Evolutionary conservation across 2,329 filamentous ascomycete species (phyloP), one percentile per base, ranked within the genome.

Genomic region (Diaporthe destruens): DNA sequence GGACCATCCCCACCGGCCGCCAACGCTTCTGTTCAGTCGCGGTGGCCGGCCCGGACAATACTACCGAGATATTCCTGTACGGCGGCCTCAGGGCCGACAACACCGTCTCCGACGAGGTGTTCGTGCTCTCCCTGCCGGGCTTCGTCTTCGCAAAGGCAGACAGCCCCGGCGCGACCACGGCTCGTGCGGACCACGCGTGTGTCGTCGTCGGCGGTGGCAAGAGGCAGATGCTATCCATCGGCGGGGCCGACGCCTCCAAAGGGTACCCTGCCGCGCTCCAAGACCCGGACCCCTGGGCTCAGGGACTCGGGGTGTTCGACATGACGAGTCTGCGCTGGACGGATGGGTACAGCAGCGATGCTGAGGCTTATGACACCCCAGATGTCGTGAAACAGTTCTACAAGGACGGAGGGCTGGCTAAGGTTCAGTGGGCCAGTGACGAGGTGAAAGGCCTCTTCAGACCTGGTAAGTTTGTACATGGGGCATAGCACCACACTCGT

Each of bases 221-320:
- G 18, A 76, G 83, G 29, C 83, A 85, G 73, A 81, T 85, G 82
- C 70, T 85, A 1, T 80, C 79, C 23, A 74, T 82, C 12, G 83
- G 83, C 25, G 84, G 84, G 7, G 75, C 76, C 9, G 78, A 81
- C 53, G 77, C 76, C 29, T 76, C 74, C 42, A 74, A 75, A 23
- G 75, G 73, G 3, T 77, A 75, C 25, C 76, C 74, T 14, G 75
- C 75, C 14, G 73, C 75, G 9, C 71, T 77, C 36, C 73, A 71
- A 8, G 79, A 79, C 12, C 71, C 75, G 14, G 82, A 84, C 63
- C 79, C 79, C 0, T 84, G 81, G 81, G 72, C 74, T 6, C 79
- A 81, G 47, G 81, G 82, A 0, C 76, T 85, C 23, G 81, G 83
- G 2, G 76, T 85, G 11, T 82, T 84, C 73, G 83, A 84, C 67